These are phyloP conservation scores for Aphanomyces astaci DNA, from an alignment of 352 stramenopile species.

Conservation along the genomic window DNA sequence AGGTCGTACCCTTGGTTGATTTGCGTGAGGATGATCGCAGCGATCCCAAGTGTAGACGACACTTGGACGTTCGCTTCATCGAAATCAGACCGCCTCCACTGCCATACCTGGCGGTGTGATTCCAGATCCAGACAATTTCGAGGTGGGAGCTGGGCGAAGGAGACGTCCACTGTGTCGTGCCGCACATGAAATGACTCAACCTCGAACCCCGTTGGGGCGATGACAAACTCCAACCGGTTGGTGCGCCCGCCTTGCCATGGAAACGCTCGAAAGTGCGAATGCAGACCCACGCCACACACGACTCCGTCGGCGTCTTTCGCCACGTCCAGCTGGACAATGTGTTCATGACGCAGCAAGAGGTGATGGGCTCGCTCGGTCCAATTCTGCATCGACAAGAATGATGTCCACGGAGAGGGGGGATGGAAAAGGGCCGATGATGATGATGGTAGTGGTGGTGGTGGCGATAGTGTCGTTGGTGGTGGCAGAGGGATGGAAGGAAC, in stretches of 20 bases:
- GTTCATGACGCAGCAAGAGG: not conserved
- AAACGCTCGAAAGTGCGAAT: not conserved
- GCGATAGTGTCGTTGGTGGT: too few species aligned
- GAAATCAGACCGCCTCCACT: too few species aligned
- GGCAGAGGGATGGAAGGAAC: too few species aligned
- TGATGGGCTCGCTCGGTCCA: not conserved
- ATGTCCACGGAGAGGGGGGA: too few species aligned
- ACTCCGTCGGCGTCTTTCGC: not conserved
- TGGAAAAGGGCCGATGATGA: too few species aligned
- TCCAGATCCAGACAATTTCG: too few species aligned
- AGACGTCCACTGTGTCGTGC: not conserved
- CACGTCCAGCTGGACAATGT: not conserved
- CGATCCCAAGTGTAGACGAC: not conserved
- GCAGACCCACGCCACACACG: not conserved
- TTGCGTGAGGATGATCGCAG: not conserved
- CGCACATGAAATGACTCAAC: not conserved
- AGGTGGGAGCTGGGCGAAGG: too few species aligned
- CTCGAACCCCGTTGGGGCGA: not conserved
- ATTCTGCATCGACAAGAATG: not conserved
- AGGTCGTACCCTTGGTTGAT: not conserved
- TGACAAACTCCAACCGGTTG: not conserved
- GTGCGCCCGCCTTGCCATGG: not conserved
- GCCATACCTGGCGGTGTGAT: too few species aligned
- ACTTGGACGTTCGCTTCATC: not conserved
- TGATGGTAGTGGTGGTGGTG: too few species aligned